These are phyloP conservation scores for Termitomyces sp. DNA, from an alignment of 768 basidiomycete genomes.

Conservation along the genomic window DNA sequence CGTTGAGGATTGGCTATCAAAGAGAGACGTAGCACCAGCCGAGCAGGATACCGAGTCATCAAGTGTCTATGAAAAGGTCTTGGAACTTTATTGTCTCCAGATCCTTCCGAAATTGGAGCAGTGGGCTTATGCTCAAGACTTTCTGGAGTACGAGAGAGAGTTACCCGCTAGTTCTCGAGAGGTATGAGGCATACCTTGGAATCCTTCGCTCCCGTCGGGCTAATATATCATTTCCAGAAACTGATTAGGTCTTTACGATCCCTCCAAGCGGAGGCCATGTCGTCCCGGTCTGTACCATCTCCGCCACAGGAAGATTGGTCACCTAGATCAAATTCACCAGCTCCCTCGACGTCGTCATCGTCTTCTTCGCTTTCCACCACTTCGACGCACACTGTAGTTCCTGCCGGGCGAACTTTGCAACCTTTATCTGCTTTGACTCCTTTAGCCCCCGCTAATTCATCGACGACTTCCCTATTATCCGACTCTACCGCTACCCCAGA, in stretches of 20 bases:
- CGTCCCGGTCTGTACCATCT: slow-evolving; percentile 26
- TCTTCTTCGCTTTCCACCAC: slow-evolving; percentile 69
- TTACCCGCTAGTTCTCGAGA: slow-evolving; percentile 45
- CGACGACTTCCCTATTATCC: slow-evolving; percentile 36
- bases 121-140: slow-evolving; percentile 80
- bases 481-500: slow-evolving; percentile 34
- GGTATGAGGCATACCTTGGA: slow-evolving; percentile 35
- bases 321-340: slow-evolving; percentile 42
- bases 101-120: slow-evolving; percentile 70
- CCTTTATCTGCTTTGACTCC: slow-evolving; percentile 23
- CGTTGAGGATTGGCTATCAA: slow-evolving; percentile 77
- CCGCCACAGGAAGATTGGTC: slow-evolving; percentile 25
- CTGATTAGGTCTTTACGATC: slow-evolving; percentile 38
- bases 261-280: slow-evolving; percentile 36
- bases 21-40: slow-evolving; percentile 37
- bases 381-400: slow-evolving; percentile 72
- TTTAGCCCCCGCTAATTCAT: slow-evolving; percentile 28
- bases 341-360: slow-evolving; percentile 58
- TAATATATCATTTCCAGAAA: slow-evolving; percentile 25
- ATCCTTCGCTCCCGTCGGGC: slow-evolving; percentile 4
- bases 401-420: slow-evolving; percentile 31
- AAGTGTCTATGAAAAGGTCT: slow-evolving; percentile 64
- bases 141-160: slow-evolving; percentile 71
- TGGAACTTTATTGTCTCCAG: slow-evolving; percentile 75
- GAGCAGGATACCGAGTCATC: slow-evolving; percentile 24